Conservation (phyloP, 2,329 filamentous ascomycete genomes). For the Bipolaris bicolor region DNA sequence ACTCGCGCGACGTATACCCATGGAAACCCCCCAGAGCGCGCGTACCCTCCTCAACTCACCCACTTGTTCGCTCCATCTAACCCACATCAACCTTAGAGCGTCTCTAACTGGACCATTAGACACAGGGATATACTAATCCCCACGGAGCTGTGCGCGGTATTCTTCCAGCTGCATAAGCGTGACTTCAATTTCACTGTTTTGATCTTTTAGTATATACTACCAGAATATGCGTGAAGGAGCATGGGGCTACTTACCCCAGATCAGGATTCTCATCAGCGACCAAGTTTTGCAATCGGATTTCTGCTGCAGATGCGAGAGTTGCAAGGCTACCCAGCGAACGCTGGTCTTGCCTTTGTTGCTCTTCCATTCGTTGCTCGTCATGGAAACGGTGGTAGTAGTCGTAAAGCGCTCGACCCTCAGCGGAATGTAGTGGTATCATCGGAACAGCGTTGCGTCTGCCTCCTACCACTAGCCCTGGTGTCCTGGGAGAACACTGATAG, state of each 20-base stretch:
- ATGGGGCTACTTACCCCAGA: neutral
- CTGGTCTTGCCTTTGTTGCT: neutral
- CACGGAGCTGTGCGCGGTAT: neutral
- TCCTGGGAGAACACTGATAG: neutral
- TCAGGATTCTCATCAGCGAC: neutral
- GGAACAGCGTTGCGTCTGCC: conserved; percentile 4
- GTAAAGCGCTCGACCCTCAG: no score
- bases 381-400: no score
- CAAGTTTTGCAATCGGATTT: neutral
- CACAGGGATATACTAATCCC: neutral
- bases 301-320: neutral
- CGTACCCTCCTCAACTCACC: neutral
- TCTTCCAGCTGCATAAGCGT: neutral
- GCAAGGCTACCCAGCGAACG: neutral
- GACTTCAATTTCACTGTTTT: neutral
- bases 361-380: neutral
- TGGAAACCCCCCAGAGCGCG: neutral
- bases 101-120: neutral
- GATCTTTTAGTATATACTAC: neutral
- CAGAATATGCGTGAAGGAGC: neutral
- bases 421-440: neutral
- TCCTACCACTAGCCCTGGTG: neutral
- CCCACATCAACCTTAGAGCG: neutral
- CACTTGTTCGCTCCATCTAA: neutral
- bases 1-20: neutral